Base-by-base conservation (phyloP, 345 rosid species). In the Euphorbia pulcherrima region DNA sequence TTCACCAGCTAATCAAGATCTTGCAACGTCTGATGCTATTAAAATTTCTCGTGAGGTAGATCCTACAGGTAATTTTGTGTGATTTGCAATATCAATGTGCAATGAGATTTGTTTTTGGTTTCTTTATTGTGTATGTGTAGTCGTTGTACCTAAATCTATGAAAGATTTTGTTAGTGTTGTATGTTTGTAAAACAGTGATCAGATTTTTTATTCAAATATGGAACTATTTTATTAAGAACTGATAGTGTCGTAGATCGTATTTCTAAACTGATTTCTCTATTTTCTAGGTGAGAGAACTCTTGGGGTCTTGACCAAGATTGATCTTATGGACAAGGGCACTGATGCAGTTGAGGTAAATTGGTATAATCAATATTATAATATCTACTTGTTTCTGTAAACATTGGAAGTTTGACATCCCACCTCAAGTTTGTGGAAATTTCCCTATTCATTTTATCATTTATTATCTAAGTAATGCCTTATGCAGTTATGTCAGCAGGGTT, bases 1-100 rank as follows among this genome's bases (percentile, higher is more conserved):
- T 79, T 95, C 99, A 73, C 99, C 99, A 33, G 99, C 99, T 50
- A 95, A 95, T 75, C 99, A 95, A 88, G 99, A 95, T 88, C 96
- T 95, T 61, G 99, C 99, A 62, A 95, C 99, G 17, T 95, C 97
- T 8, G 99, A 95, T 79, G 99, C 99, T 68, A 92, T 95, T 65
- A 95, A 90, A 82, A 95, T 95, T 68, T 95, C 90, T 29, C 97
- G 99, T 62, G 99, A 95, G 77, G 99, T 95, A 61, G 99, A 95
- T 69, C 99, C 97, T 50, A 76, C 97, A 23, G 99, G 99, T 95
- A 79, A 68, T 5, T 55, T 55, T 23, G 60, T 47, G 4, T n/a
- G 37, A 10, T 21, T 58, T 60, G 24, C 35, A 65, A 39, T 3
- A 12, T 20, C 20, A 17, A 35, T 46, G 13, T 26, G 41, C 62